Evolutionary conservation across 148 eudicot species (phyloP), one percentile per base, ranked within the genome.

Genomic region (Nepenthes gracilis): DNA sequence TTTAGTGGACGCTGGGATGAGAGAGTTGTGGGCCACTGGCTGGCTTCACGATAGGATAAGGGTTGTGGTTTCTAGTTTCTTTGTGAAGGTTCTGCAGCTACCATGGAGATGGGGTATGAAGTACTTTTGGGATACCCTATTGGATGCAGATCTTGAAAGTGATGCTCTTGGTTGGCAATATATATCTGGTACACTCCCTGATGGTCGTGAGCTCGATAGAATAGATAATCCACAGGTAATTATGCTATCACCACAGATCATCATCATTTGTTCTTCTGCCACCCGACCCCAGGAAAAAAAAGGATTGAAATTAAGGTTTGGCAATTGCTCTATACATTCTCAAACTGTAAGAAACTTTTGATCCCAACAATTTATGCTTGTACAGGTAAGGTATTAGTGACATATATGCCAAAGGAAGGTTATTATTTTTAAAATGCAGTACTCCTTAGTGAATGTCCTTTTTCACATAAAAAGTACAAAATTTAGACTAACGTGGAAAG

Each of bases 51-150:
- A 93, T 75, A 68, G 96, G 53, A 93, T 93, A 64, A 66, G 99
- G 43, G 97, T 93, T 9, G 99, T 93, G 34, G 99, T 93, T 12
- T 78, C 99, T 9, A 93, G 99, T 68, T 93, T 93, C 85, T 93
- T 89, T 72, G 99, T 93, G 61, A 93, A 93, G 72, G 95, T 93
- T 76, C 75, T 93, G 58, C 99, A 89, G 77, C 85, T 93, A 56
- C 99, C 99, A 1, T 93, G 99, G 99, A 81, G 89, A 73, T 93
- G 97, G 99, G 99, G 99, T 15, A 89, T 93, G 99, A 93, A 93
- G 65, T 93, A 93, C 63, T 93, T 93, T 63, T 93, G 97, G 99
- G 99, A 89, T 69, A 93, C 99, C 33, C 77, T 93, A 12, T 75
- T 93, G 38, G 99, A 93, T 83, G 99, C 99, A 32, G 99, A 93